phyloP scores from a whole-genome alignment of 2,329 filamentous ascomycete species.

The Scopulariopsis brevicaulis region DNA sequence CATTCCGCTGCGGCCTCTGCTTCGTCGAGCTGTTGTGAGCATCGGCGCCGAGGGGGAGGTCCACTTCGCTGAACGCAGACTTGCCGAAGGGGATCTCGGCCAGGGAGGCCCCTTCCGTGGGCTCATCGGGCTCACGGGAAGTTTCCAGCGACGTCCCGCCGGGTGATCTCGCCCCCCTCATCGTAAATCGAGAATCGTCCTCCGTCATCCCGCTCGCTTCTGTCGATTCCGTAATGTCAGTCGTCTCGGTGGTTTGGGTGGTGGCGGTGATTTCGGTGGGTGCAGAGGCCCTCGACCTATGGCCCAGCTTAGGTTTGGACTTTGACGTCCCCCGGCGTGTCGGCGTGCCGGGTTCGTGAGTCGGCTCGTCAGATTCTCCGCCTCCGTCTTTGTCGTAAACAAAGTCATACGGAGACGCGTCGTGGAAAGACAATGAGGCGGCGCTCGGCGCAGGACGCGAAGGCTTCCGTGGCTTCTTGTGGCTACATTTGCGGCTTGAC shows the following conservation, averaged over 20 bases:
- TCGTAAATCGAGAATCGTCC: neutral
- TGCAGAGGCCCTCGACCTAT: neutral
- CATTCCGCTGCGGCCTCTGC: slow-evolving; percentile 37
- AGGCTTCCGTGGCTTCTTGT: neutral
- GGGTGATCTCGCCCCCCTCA: slow-evolving; percentile 1
- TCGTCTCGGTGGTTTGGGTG: neutral
- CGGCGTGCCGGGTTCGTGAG: slow-evolving; percentile 6
- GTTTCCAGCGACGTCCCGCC: neutral
- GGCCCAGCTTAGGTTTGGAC: neutral
- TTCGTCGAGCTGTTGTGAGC: slow-evolving; percentile 27
- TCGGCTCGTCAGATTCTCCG: neutral
- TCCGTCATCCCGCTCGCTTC: neutral
- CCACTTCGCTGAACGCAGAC: slow-evolving; percentile 55
- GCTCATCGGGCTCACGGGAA: neutral
- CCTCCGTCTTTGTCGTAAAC: neutral
- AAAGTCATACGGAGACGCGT: slow-evolving; percentile 4
- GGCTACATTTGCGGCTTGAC: neutral
- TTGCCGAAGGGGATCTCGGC: slow-evolving; percentile 53
- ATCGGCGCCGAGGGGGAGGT: slow-evolving; percentile 38
- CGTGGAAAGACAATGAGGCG: neutral
- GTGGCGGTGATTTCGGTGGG: slow-evolving; percentile 1
- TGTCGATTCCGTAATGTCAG: neutral
- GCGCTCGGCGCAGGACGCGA: neutral
- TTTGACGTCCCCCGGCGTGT: neutral
- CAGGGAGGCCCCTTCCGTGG: slow-evolving; percentile 21